These are phyloP conservation scores for Aquilaria sinensis DNA, from an alignment of 345 rosid species.

Conservation along the genomic window DNA sequence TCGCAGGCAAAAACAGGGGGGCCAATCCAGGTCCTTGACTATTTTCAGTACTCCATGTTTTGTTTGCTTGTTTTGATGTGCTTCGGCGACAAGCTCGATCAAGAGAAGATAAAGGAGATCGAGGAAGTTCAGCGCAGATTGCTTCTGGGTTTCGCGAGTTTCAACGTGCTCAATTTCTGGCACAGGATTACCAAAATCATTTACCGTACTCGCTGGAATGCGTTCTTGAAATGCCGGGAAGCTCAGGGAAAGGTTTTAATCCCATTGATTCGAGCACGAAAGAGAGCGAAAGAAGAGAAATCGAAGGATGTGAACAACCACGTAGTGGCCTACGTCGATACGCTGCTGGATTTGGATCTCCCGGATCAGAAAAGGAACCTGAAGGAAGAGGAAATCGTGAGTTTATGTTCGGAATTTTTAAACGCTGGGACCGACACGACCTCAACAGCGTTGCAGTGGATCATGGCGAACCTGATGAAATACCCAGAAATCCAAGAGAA, in stretches of 20 bases:
- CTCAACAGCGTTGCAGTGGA: no score
- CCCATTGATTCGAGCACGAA: no score
- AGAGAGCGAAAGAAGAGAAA: no score
- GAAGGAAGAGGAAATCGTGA: constrained; percentile 16
- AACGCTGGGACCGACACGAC: no score
- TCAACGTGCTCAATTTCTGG: constrained; percentile 30
- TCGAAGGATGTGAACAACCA: no score
- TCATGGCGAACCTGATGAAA: no score
- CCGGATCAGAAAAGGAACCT: constrained; percentile 25
- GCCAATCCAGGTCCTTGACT: constrained; percentile 11
- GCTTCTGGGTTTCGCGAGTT: constrained; percentile 22
- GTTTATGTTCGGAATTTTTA: no score
- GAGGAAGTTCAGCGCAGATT: constrained; percentile 24
- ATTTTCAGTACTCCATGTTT: constrained; percentile 31
- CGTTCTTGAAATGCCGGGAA: constrained; percentile 4
- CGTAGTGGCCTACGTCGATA: constrained; percentile 21
- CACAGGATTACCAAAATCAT: constrained; percentile 27
- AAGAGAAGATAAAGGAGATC: constrained; percentile 27
- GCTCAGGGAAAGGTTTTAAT: no score
- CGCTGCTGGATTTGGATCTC: constrained; percentile 23
- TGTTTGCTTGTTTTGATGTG: constrained; percentile 28
- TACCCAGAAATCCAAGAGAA: no score
- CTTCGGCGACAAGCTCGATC: constrained; percentile 26
- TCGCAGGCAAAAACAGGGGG: constrained; percentile 3
- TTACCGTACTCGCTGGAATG: constrained; percentile 20